Evolutionary conservation across 148 eudicot genomes (phyloP).

Genomic region (Heliamphora exappendiculata): DNA sequence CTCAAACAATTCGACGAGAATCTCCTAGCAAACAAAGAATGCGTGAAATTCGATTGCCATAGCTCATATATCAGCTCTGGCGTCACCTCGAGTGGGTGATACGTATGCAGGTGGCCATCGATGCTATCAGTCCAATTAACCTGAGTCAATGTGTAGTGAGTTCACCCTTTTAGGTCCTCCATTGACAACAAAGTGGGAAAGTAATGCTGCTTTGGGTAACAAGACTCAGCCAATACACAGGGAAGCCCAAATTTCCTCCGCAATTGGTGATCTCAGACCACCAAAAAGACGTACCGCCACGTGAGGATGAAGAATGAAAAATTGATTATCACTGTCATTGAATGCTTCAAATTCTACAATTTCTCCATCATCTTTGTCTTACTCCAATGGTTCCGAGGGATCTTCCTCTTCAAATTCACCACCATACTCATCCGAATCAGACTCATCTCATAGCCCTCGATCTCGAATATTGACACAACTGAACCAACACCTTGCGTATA

Average conservation of each 20-base stretch:
- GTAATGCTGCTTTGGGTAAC: constrained; percentile 95
- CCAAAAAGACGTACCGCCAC: constrained; percentile 55
- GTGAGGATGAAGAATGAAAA: constrained; percentile 61
- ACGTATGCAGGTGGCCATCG: constrained; percentile 77
- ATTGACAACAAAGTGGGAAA: constrained; percentile 75
- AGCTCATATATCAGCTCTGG: constrained; percentile 46
- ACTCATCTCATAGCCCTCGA: no score
- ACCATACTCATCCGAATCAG: no score
- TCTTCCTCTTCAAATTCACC: no score
- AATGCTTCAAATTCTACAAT: no score
- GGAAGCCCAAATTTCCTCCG: constrained; percentile 83
- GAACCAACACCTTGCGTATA: no score
- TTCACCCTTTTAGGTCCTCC: constrained; percentile 65
- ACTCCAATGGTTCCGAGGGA: no score
- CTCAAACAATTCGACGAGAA: constrained; percentile 71
- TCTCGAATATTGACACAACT: no score
- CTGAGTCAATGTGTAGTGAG: constrained; percentile 49
- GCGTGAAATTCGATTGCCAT: constrained; percentile 46
- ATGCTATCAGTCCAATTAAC: constrained; percentile 80
- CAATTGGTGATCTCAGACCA: constrained; percentile 50
- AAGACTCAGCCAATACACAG: constrained; percentile 42
- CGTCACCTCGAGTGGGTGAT: constrained; percentile 49
- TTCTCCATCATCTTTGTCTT: no score
- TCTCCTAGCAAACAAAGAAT: constrained; percentile 75
- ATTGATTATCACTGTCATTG: no score